Percentiles rank a stretch among this genome's conserved stretches.
Evolutionary conservation across 2,329 filamentous ascomycete genomes (phyloP).

Genomic region (Seiridium unicorne): DNA sequence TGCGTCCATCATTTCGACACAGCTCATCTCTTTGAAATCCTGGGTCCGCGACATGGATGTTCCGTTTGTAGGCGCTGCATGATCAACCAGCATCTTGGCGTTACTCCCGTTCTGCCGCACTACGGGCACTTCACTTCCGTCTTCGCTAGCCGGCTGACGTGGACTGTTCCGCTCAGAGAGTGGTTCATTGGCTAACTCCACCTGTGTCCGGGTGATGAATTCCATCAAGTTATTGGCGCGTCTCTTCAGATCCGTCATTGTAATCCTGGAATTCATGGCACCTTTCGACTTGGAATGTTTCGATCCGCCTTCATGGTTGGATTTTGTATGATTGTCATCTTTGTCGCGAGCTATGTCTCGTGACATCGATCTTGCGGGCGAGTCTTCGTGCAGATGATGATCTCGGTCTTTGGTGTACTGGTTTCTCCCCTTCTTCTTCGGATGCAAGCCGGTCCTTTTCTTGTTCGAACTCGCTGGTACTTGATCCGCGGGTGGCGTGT

Average conservation of each 20-base stretch:
- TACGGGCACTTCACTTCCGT: constrained; percentile 27
- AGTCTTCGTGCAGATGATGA: constrained; percentile 48
- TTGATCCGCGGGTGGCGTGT: constrained; percentile 42
- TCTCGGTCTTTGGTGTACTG: constrained; percentile 81
- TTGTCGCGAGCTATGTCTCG: constrained; percentile 47
- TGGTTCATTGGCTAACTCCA: constrained; percentile 74
- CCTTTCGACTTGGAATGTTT: constrained; percentile 55
- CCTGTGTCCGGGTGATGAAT: constrained; percentile 84
- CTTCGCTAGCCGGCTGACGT: constrained; percentile 38
- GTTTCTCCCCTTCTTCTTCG: constrained; percentile 71
- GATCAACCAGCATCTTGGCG: constrained; percentile 14
- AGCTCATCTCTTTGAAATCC: constrained; percentile 74
- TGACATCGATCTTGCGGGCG: constrained; percentile 53
- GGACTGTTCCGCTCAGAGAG: constrained; percentile 39
- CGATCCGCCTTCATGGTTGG: constrained; percentile 33
- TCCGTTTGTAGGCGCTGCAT: constrained; percentile 14
- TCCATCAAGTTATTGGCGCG: constrained; percentile 82
- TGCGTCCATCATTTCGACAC: constrained; percentile 87
- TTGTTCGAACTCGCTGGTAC: constrained; percentile 50
- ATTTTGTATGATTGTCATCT: constrained; percentile 38
- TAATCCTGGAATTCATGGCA: constrained; percentile 66
- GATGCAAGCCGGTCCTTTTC: constrained; percentile 57
- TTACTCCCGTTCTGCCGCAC: constrained; percentile 35
- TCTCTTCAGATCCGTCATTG: constrained; percentile 84
- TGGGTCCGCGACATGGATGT: constrained; percentile 31